A percentile compares a stretch with the other conserved stretches of the same genome.
Conservation (phyloP, 352 stramenopile genomes). For the Peronospora farinosa region DNA sequence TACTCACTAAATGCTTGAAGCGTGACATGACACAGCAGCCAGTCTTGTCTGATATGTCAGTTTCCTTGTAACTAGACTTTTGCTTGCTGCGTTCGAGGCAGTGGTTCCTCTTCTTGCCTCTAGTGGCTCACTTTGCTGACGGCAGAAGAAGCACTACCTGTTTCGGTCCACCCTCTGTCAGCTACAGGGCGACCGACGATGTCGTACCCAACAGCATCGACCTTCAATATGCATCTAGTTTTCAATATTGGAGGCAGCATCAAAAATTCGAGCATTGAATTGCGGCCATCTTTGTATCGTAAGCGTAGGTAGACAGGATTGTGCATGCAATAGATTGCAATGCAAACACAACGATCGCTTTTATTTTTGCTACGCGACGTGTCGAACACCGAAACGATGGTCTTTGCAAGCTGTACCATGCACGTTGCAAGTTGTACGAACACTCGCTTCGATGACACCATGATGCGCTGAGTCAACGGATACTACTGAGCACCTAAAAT, state of each 20-base stretch:
- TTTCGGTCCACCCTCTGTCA: constrained; percentile 11
- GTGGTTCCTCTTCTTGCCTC: background rate
- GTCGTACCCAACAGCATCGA: constrained; percentile 1
- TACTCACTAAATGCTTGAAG: background rate
- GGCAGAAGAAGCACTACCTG: constrained; percentile 18
- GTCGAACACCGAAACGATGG: constrained; percentile 6
- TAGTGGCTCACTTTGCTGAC: constrained; percentile 6
- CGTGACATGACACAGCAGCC: constrained; percentile 1
- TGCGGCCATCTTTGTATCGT: background rate
- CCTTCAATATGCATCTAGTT: no score
- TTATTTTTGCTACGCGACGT: background rate
- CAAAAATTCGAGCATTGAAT: constrained; percentile 3
- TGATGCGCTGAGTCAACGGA: constrained; percentile 1
- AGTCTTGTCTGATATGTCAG: constrained; percentile 26
- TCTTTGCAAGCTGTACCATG: background rate
- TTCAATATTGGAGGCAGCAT: constrained; percentile 4
- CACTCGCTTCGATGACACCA: no score
- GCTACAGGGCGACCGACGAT: constrained; percentile 6
- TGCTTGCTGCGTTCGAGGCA: background rate
- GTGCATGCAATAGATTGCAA: constrained; percentile 2
- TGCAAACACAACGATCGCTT: no score
- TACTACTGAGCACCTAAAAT: constrained; percentile 6
- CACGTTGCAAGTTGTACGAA: no score
- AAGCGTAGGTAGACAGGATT: background rate
- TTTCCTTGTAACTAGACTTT: constrained; percentile 6